Evolutionary conservation across 2,329 filamentous ascomycete genomes (phyloP).

Genomic region (Colletotrichum costaricense): DNA sequence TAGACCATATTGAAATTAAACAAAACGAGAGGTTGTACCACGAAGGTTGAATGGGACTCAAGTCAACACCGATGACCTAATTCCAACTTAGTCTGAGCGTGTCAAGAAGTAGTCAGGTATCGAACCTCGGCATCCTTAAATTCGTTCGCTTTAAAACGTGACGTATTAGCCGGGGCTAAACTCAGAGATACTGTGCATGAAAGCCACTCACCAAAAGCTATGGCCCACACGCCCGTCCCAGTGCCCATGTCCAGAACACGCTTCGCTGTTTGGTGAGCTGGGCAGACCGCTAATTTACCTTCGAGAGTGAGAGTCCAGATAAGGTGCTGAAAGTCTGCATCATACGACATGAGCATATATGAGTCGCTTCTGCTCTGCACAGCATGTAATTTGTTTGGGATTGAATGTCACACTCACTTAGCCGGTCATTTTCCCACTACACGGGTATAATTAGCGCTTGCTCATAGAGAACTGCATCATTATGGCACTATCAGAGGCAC

Average conservation of each 20-base stretch:
- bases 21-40: conserved; percentile 38
- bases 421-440: conserved; percentile 45
- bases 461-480: no score
- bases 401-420: conserved; percentile 4
- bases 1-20: background rate
- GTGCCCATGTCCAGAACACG: conserved; percentile 58
- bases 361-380: no score
- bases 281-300: conserved; percentile 42
- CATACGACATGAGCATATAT: no score
- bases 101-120: no score
- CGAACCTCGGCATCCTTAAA: conserved; percentile 43
- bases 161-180: background rate
- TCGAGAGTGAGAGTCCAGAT: conserved; percentile 45
- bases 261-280: conserved; percentile 38
- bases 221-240: conserved; percentile 56
- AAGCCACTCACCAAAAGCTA: conserved; percentile 50
- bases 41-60: conserved; percentile 46
- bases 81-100: no score
- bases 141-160: conserved; percentile 38
- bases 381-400: no score
- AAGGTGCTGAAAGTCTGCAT: conserved; percentile 48
- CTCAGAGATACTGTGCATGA: no score
- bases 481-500: background rate
- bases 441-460: background rate
- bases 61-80: conserved; percentile 43